Conservation (phyloP, 352 stramenopile genomes). For the Phytophthora sojae region DNA sequence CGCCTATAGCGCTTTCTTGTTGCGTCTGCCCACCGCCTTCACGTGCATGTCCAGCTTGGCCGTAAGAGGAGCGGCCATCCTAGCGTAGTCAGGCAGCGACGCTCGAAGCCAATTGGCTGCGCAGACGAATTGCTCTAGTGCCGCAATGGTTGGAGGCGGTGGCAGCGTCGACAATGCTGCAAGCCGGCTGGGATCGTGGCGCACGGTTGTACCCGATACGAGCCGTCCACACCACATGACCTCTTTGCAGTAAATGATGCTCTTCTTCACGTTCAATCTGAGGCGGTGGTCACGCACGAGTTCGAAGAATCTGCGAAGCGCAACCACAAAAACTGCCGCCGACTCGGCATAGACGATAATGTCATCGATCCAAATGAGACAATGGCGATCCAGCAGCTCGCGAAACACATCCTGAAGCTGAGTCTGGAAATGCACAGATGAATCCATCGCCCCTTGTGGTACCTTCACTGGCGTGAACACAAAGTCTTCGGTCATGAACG, state of each 20-base stretch:
- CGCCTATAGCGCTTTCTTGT: constrained; percentile 5
- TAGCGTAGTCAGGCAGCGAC: constrained; percentile 21
- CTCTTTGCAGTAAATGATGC: constrained; percentile 17
- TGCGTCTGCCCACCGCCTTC: not conserved
- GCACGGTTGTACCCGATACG: constrained; percentile 9
- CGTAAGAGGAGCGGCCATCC: constrained; percentile 5
- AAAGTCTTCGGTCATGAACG: constrained; percentile 33
- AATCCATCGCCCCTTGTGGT: constrained; percentile 15
- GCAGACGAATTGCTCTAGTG: constrained; percentile 25
- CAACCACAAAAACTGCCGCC: constrained; percentile 8
- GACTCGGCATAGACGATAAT: constrained; percentile 23
- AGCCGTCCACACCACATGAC: constrained; percentile 36
- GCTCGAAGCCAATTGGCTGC: constrained; percentile 27
- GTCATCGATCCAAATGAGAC: constrained; percentile 41
- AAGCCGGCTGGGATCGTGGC: constrained; percentile 16
- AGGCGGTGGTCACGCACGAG: constrained; percentile 10
- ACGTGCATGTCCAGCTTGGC: constrained; percentile 3
- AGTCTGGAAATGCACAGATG: constrained; percentile 20
- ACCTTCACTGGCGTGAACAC: constrained; percentile 25
- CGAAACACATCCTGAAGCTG: constrained; percentile 21
- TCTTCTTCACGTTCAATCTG: constrained; percentile 33
- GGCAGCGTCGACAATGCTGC: constrained; percentile 4
- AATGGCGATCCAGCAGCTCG: constrained; percentile 7
- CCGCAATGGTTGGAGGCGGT: constrained; percentile 17
- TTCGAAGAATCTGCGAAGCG: constrained; percentile 22